Percentiles rank a stretch among this genome's conserved stretches.
Evolutionary conservation across 1,284 basidiomycete species (phyloP).

Genomic region (Ganoderma lucidum): DNA sequence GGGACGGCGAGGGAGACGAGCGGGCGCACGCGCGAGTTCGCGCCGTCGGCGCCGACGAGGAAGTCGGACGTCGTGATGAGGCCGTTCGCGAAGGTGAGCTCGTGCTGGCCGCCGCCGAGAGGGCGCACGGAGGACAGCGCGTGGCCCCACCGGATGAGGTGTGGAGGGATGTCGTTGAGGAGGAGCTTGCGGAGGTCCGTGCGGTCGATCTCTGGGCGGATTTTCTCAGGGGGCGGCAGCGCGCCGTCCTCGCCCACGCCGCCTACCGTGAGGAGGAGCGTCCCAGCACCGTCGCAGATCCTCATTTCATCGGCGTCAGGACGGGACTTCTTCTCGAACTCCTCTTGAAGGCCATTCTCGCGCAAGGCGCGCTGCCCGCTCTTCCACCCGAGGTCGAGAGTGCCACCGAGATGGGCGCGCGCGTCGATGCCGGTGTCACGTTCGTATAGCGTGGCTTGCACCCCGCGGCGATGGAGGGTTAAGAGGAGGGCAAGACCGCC

Average conservation of each 20-base stretch:
- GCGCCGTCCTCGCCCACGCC: background rate
- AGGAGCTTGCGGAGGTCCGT: conserved; percentile 25
- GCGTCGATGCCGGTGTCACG: background rate
- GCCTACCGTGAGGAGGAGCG: background rate
- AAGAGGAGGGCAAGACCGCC: background rate
- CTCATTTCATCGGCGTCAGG: background rate
- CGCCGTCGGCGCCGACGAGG: conserved; percentile 55
- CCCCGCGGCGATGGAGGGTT: background rate
- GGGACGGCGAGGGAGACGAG: conserved; percentile 30
- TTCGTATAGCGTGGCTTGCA: conserved; percentile 2
- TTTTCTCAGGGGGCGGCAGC: background rate
- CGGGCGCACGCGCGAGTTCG: conserved; percentile 51
- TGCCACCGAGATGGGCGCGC: background rate
- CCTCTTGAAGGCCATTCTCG: conserved; percentile 5
- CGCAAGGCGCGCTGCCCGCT: conserved; percentile 9
- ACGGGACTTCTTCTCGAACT: background rate
- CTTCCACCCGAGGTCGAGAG: conserved; percentile 1
- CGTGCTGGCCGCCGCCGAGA: conserved; percentile 13
- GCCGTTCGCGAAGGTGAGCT: conserved; percentile 24
- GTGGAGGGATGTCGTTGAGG: conserved; percentile 19
- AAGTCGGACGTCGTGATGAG: conserved; percentile 27
- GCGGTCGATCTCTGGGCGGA: conserved; percentile 26
- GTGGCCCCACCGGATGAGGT: conserved; percentile 22
- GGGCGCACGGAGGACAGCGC: conserved; percentile 12
- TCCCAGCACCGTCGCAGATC: background rate